Percentiles rank a stretch among this genome's conserved stretches.
Conservation (phyloP, 2,329 filamentous ascomycete genomes). For the Penicillium hesseltinei region DNA sequence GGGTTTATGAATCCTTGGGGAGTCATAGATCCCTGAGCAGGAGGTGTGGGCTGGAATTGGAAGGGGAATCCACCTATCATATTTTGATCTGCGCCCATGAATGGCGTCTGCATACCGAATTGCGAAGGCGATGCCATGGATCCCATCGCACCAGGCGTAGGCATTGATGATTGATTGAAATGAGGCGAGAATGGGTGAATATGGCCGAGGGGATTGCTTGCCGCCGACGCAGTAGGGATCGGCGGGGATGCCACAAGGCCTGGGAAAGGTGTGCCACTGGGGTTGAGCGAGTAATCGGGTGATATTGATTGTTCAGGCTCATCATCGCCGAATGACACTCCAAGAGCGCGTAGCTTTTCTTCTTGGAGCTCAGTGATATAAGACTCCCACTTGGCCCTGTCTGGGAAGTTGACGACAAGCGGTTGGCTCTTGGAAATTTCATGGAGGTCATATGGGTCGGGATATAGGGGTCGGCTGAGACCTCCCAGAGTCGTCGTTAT, state of each 20-base stretch:
- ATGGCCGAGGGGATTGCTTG: conserved; percentile 64
- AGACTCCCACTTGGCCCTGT: conserved; percentile 63
- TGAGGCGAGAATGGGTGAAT: conserved; percentile 64
- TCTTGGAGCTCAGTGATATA: conserved; percentile 84
- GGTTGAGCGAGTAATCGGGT: conserved; percentile 62
- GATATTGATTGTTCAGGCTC: conserved; percentile 69
- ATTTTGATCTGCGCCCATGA: conserved; percentile 58
- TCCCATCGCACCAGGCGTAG: conserved; percentile 62
- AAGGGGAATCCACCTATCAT: conserved; percentile 67
- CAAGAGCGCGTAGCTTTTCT: conserved; percentile 86
- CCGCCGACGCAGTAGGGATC: conserved; percentile 72
- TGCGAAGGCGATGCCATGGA: conserved; percentile 70
- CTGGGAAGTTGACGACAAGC: conserved; percentile 43
- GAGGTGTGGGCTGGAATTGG: conserved; percentile 62
- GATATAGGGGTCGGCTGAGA: conserved; percentile 45
- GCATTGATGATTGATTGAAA: conserved; percentile 54
- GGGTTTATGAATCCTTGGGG: conserved; percentile 45
- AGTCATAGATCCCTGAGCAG: conserved; percentile 42
- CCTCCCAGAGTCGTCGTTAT: conserved; percentile 35
- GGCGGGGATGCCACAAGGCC: conserved; percentile 80
- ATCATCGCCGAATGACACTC: conserved; percentile 76
- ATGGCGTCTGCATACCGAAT: conserved; percentile 59
- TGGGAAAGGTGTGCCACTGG: conserved; percentile 67
- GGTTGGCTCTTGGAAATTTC: conserved; percentile 35
- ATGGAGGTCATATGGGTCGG: conserved; percentile 40